These are phyloP conservation scores for Fragilaria radians DNA, from an alignment of 108 stramenopile species.

Conservation along the genomic window DNA sequence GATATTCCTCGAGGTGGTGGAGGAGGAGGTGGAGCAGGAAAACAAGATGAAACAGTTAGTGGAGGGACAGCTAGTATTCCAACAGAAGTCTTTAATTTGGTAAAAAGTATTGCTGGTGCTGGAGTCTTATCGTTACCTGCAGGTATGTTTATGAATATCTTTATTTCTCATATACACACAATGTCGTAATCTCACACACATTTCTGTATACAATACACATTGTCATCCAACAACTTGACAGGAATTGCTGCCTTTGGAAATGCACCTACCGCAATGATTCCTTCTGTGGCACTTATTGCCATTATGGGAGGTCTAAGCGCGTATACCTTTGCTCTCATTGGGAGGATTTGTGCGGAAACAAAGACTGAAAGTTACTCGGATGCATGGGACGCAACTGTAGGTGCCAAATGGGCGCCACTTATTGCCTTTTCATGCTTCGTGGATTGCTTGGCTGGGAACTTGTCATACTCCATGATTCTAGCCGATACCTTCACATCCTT, in stretches of 20 bases:
- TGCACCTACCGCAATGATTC: conserved; percentile 80
- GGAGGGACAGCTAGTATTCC: conserved; percentile 41
- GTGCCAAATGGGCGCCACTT: conserved; percentile 57
- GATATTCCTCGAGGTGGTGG: conserved; percentile 2
- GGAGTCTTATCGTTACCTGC: conserved; percentile 75
- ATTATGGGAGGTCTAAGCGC: conserved; percentile 78
- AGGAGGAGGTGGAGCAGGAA: conserved; percentile 3
- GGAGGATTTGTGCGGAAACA: conserved; percentile 74
- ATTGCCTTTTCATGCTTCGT: conserved; percentile 82
- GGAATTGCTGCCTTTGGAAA: conserved; percentile 92
- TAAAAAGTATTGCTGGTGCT: conserved; percentile 75
- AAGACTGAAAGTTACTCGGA: conserved; percentile 83
- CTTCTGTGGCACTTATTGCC: conserved; percentile 70
- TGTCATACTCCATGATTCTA: conserved; percentile 94
- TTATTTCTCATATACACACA: background rate
- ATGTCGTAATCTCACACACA: background rate
- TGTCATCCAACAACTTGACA: conserved; percentile 43
- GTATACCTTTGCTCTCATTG: conserved; percentile 89
- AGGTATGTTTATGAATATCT: conserved; percentile 21
- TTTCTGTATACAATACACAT: conserved; percentile 5
- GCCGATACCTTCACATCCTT: conserved; percentile 84
- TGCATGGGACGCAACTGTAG: conserved; percentile 88
- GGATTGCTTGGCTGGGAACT: conserved; percentile 80
- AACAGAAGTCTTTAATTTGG: conserved; percentile 88
- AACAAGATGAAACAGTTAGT: too few relatives aligned